Conservation (phyloP, 73 alveolate species). For the Tetrahymena borealis region DNA sequence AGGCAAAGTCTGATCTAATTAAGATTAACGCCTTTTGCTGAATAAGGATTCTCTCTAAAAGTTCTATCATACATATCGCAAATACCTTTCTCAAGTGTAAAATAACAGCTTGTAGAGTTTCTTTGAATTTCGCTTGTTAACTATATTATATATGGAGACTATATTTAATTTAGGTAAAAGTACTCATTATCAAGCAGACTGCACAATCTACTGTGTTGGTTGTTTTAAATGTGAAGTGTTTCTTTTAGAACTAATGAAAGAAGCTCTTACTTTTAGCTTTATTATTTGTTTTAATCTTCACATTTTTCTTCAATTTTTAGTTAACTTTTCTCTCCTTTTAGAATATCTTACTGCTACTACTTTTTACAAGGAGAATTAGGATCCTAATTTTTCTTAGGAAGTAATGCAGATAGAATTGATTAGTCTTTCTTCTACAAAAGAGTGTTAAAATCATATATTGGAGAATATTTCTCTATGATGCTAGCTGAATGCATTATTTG, state of each 20-base stretch:
- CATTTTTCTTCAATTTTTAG: background rate
- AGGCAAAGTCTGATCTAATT: background rate
- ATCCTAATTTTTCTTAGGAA: no score
- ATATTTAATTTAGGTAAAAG: background rate
- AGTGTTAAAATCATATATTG: no score
- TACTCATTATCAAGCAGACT: background rate
- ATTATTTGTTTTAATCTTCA: background rate
- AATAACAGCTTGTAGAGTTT: background rate
- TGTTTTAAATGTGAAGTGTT: background rate
- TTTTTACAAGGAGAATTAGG: no score
- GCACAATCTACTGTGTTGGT: background rate
- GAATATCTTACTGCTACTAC: no score
- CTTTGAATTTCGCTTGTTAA: background rate
- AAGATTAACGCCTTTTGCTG: background rate
- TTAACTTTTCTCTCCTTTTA: no score
- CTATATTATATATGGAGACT: background rate
- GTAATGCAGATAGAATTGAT: no score
- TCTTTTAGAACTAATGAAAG: background rate
- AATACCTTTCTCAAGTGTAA: background rate
- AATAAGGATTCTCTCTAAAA: background rate
- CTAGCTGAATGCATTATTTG: no score
- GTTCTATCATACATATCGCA: background rate
- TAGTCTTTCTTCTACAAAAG: no score
- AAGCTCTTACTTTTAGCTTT: background rate
- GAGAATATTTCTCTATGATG: no score